Evolutionary conservation across 176 grass and related monocot genomes (phyloP), one percentile per base, ranked within the genome.

Genomic region (Alloteropsis semialata): DNA sequence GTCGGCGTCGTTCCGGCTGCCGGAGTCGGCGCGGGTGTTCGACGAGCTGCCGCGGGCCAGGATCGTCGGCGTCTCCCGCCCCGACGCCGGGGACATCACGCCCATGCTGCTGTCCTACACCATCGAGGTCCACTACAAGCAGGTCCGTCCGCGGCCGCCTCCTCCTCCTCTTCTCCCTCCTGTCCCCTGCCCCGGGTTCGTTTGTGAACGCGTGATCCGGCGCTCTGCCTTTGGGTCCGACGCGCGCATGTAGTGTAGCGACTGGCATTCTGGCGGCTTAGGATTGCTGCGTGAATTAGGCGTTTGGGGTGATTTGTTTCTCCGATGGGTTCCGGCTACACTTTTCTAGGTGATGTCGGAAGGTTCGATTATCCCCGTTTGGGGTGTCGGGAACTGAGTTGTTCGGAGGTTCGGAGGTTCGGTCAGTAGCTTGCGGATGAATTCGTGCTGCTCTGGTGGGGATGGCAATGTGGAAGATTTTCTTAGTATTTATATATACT

Each of bases 101-200:
- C 94, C 91, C 63, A 91, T 92, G 91, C 91, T 92, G 32, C 89
- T 97, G 58, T 91, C 94, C 43, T 97, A 97, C 70, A 97, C 94
- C 78, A 88, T 97, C 64, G 84, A 93, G 72, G 84, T 97, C 82
- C 87, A 81, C 46, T 97, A 97, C 87, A 93, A 91, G 71, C 91
- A 97, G 91, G 91, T 93, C 71, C 49, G 68, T 78, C 65, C 48
- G 45, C 58, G 60, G 15, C 6, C 30, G 10, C 53, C 30, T 21
- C 54, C 51, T 33, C 65, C 16, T 44, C 50, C 17, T 22, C 63
- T 1, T 41, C n/a, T n/a, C n/a, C n/a, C n/a, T n/a, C n/a, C n/a
- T n/a, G n/a, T n/a, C n/a, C 37, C n/a, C 7, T 8, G 12, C 43
- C 53, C 28, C 70, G 10, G 46, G 50, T 53, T 53, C 50, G 50